A percentile compares a stretch with the other conserved stretches of the same genome.
phyloP scores from a whole-genome alignment of 2,329 filamentous ascomycete genomes.

The Beauveria australis region DNA sequence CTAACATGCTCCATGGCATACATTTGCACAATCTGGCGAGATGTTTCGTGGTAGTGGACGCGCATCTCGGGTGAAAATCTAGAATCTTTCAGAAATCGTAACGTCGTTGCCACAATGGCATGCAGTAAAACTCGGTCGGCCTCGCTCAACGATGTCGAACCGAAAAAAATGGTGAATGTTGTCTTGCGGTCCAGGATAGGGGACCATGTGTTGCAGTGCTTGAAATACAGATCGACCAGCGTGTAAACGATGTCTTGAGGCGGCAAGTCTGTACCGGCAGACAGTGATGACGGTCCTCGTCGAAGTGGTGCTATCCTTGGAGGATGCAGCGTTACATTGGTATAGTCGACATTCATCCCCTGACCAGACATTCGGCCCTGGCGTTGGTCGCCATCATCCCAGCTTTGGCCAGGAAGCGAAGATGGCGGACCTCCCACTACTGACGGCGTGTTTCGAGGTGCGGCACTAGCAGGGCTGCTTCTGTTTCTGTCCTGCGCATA shows the following conservation, averaged over 20 bases:
- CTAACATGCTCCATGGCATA: conserved; percentile 35
- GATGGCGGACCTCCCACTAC: conserved; percentile 11
- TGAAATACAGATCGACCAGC: conserved; percentile 54
- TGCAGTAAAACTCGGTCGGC: conserved; percentile 33
- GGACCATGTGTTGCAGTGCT: conserved; percentile 55
- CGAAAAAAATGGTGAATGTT: conserved; percentile 32
- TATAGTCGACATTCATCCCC: not conserved
- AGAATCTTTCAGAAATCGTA: conserved; percentile 33
- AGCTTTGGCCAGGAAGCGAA: not conserved
- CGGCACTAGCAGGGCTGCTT: conserved; percentile 15
- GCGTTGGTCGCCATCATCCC: conserved; percentile 8
- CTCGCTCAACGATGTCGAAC: conserved; percentile 30
- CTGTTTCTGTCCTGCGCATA: conserved; percentile 17
- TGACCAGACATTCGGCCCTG: not conserved
- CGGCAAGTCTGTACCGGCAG: conserved; percentile 41
- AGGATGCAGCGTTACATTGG: not conserved
- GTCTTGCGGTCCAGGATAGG: conserved; percentile 37
- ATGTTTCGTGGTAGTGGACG: conserved; percentile 30
- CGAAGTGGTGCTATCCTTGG: conserved; percentile 10
- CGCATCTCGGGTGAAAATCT: conserved; percentile 29
- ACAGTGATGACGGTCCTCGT: conserved; percentile 22
- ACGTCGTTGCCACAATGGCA: conserved; percentile 35
- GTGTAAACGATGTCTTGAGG: conserved; percentile 53
- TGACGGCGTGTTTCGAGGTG: not conserved
- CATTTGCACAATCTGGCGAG: conserved; percentile 31